These are phyloP conservation scores for Pachysandra terminalis DNA, from an alignment of 164 flowering plant genomes.

Conservation along the genomic window DNA sequence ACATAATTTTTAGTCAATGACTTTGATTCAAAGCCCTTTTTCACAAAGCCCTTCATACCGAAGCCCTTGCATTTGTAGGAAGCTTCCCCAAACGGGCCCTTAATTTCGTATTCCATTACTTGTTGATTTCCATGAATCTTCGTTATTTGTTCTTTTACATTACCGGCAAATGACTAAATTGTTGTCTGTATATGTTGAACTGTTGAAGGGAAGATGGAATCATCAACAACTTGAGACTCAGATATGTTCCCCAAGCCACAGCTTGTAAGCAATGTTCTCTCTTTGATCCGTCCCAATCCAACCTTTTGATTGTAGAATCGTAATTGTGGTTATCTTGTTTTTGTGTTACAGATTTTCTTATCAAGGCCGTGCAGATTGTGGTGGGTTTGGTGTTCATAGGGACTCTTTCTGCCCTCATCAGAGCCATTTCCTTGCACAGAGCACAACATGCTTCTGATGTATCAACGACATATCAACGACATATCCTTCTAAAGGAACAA, in stretches of 20 bases:
- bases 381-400: conserved; percentile 53
- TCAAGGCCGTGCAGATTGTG: conserved; percentile 33
- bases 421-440: conserved; percentile 48
- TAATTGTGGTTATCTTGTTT: conserved; percentile 1
- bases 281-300: neutral
- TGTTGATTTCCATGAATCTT: conserved; percentile 7
- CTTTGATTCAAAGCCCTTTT: no score
- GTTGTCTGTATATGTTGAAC: conserved; percentile 10
- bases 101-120: no score
- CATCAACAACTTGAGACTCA: conserved; percentile 30
- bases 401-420: conserved; percentile 50
- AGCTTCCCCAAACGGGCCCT: no score
- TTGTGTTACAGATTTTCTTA: conserved; percentile 46
- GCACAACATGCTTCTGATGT: conserved; percentile 24
- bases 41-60: no score
- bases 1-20: no score
- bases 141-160: neutral
- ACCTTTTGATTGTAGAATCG: neutral
- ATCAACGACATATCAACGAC: no score
- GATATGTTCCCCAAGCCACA: conserved; percentile 34
- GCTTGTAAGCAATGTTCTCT: conserved; percentile 53
- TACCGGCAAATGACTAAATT: conserved; percentile 5
- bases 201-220: conserved; percentile 52
- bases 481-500: conserved; percentile 36
- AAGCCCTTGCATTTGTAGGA: no score